Evolutionary conservation across 2,329 filamentous ascomycete genomes (phyloP).

Genomic region (Ophiostoma novo-ulmi): DNA sequence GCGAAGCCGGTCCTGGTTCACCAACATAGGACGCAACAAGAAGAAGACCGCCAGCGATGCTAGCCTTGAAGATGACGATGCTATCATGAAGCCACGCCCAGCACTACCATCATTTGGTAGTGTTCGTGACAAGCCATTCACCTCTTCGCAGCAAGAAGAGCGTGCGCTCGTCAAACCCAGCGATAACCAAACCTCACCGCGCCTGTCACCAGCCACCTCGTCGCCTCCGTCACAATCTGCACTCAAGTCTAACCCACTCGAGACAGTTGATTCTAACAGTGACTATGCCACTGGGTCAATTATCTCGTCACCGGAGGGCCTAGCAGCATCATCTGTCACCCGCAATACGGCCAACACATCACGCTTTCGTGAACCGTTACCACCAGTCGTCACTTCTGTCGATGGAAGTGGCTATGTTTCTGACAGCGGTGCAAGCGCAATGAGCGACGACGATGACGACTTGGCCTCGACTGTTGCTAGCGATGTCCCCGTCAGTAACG

Average conservation of each 20-base stretch:
- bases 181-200: conserved; percentile 5
- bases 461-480: background rate
- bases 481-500: background rate
- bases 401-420: conserved; percentile 62
- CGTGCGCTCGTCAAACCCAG: conserved; percentile 53
- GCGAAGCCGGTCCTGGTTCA: conserved; percentile 48
- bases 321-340: conserved; percentile 39
- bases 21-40: conserved; percentile 44
- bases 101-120: conserved; percentile 71
- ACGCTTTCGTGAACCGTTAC: conserved; percentile 58
- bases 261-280: conserved; percentile 48
- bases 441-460: conserved; percentile 1
- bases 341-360: conserved; percentile 52
- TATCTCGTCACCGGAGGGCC: conserved; percentile 35
- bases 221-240: conserved; percentile 29
- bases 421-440: conserved; percentile 43
- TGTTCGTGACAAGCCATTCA: conserved; percentile 57
- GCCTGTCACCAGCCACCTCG: background rate
- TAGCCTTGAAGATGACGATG: conserved; percentile 52
- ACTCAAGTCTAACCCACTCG: conserved; percentile 35
- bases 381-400: conserved; percentile 64
- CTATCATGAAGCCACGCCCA: conserved; percentile 68
- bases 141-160: conserved; percentile 47
- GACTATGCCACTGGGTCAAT: conserved; percentile 56
- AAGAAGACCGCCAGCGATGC: conserved; percentile 39